Evolutionary conservation across 164 flowering plant genomes (phyloP).

Genomic region (Pachysandra terminalis): DNA sequence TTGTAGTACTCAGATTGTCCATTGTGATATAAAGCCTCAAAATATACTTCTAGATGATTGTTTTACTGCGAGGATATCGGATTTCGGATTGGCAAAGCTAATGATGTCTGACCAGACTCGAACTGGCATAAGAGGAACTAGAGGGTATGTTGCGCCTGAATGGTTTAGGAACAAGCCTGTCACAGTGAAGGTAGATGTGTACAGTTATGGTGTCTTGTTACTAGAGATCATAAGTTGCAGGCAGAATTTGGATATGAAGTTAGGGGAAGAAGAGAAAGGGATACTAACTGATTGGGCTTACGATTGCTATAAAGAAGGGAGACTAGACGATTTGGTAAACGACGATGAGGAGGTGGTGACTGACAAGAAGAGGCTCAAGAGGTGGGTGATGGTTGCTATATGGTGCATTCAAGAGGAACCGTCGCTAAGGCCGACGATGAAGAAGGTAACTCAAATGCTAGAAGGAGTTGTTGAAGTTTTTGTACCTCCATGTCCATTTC

Average conservation of each 20-base stretch:
- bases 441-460: slow-evolving; percentile 20
- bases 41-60: background rate
- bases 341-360: background rate
- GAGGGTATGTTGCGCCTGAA: background rate
- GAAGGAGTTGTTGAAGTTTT: slow-evolving; percentile 26
- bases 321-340: background rate
- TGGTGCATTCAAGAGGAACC: slow-evolving; percentile 30
- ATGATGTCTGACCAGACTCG: background rate
- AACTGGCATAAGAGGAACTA: background rate
- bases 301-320: background rate
- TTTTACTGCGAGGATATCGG: background rate
- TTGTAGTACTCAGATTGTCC: background rate
- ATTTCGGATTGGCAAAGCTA: background rate
- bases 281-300: background rate
- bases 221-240: background rate
- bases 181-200: background rate
- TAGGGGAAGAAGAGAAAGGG: background rate
- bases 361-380: slow-evolving; percentile 5
- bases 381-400: slow-evolving; percentile 18
- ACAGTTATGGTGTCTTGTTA: background rate
- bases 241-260: background rate
- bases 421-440: slow-evolving; percentile 24
- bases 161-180: background rate
- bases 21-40: background rate
- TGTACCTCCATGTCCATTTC: slow-evolving; percentile 16